These are phyloP conservation scores for Puccinia polysora DNA, from an alignment of 1,284 basidiomycete species.

Conservation along the genomic window DNA sequence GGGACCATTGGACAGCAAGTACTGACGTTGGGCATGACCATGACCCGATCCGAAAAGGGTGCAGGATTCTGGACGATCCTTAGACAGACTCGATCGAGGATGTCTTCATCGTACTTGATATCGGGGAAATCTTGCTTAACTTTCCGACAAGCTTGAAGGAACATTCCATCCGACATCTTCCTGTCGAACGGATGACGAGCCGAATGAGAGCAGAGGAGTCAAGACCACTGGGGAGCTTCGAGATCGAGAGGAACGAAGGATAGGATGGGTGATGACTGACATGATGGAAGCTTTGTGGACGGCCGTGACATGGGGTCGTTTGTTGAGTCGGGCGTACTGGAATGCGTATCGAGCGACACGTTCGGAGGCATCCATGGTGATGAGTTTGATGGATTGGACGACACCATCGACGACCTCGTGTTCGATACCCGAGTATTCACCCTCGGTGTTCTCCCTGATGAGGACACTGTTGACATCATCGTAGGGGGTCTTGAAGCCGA, in stretches of 20 bases:
- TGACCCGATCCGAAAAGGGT: conserved; percentile 92
- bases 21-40: conserved; percentile 99
- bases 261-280: conserved; percentile 56
- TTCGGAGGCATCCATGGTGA: conserved; percentile 98
- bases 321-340: conserved; percentile 85
- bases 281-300: conserved; percentile 99
- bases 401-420: conserved; percentile 97
- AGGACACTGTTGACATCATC: conserved; percentile 97
- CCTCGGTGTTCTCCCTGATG: conserved; percentile 99
- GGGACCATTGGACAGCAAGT: not conserved
- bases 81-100: conserved; percentile 93
- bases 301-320: conserved; percentile 88
- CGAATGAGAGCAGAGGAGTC: not conserved
- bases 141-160: conserved; percentile 92
- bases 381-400: conserved; percentile 99
- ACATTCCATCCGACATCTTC: conserved; percentile 99
- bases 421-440: conserved; percentile 98
- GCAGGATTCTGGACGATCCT: conserved; percentile 88
- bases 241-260: not conserved
- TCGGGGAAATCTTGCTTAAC: conserved; percentile 95
- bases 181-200: conserved; percentile 45
- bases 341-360: conserved; percentile 98
- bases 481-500: conserved; percentile 96
- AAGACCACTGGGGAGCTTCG: not conserved
- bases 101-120: conserved; percentile 90